Percentiles rank a stretch among this genome's conserved stretches.
phyloP scores from a whole-genome alignment of 1,284 basidiomycete species.

The Puccinia hordei region DNA sequence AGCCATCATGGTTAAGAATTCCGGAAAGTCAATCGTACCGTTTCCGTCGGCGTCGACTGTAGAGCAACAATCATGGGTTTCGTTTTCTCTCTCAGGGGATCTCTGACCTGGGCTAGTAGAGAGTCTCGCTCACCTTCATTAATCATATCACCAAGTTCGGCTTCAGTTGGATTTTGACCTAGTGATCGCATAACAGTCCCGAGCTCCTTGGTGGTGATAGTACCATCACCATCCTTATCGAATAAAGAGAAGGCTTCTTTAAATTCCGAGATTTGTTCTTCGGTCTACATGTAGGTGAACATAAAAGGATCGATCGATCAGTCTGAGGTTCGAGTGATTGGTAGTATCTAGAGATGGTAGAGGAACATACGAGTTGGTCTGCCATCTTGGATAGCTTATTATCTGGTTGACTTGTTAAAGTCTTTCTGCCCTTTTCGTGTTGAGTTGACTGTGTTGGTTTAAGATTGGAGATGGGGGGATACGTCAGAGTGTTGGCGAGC shows the following conservation, averaged over 20 bases:
- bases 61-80: not conserved
- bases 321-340: not conserved
- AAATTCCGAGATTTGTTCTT: conserved; percentile 70
- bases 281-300: conserved; percentile 63
- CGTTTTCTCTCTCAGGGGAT: not conserved
- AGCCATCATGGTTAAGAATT: conserved; percentile 91
- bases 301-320: not conserved
- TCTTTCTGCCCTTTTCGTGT: too few species aligned
- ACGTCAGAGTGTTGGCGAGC: not conserved
- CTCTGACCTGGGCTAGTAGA: too few species aligned
- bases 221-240: conserved; percentile 93
- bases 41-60: conserved; percentile 68
- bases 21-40: conserved; percentile 93
- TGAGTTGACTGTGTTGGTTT: not conserved
- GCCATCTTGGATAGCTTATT: not conserved
- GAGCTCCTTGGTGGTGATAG: conserved; percentile 92
- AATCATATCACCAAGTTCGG: conserved; percentile 95
- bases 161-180: conserved; percentile 94
- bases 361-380: conserved; percentile 17
- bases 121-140: conserved; percentile 69
- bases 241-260: conserved; percentile 92
- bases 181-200: conserved; percentile 96
- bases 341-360: not conserved
- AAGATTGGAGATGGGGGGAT: not conserved
- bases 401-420: not conserved